Conservation (phyloP, 768 basidiomycete genomes). For the Lactifluus rugatus region DNA sequence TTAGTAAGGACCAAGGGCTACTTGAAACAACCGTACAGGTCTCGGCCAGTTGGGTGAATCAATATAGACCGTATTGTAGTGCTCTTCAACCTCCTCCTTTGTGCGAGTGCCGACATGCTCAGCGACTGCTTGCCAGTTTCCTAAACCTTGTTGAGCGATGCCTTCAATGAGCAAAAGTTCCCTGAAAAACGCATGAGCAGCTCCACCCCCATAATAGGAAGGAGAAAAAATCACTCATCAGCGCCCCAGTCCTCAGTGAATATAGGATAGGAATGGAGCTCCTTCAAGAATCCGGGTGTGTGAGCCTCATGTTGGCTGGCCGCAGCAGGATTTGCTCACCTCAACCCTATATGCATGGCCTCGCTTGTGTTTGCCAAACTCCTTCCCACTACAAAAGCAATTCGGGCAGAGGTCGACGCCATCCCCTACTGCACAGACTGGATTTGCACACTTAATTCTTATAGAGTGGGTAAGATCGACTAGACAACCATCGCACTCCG, state of each 20-base stretch:
- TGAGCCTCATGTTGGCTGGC: constrained; percentile 10
- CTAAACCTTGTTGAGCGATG: constrained; percentile 75
- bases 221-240: constrained; percentile 67
- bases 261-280: constrained; percentile 94
- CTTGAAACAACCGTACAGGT: constrained; percentile 44
- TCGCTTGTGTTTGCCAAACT: constrained; percentile 76
- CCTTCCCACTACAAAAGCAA: constrained; percentile 89
- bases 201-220: not conserved
- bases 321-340: constrained; percentile 34
- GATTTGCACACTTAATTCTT: constrained; percentile 91
- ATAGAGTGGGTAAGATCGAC: constrained; percentile 94
- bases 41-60: constrained; percentile 70
- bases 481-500: constrained; percentile 74
- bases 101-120: constrained; percentile 91
- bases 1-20: constrained; percentile 13
- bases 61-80: constrained; percentile 78
- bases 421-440: constrained; percentile 57
- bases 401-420: constrained; percentile 89
- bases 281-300: constrained; percentile 37
- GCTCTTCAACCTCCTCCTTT: constrained; percentile 85
- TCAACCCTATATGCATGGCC: constrained; percentile 89
- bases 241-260: constrained; percentile 95
- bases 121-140: constrained; percentile 95
- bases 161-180: constrained; percentile 87
- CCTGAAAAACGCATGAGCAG: constrained; percentile 32